phyloP scores from a whole-genome alignment of 148 eudicot species.

The Linanthus parryae region DNA sequence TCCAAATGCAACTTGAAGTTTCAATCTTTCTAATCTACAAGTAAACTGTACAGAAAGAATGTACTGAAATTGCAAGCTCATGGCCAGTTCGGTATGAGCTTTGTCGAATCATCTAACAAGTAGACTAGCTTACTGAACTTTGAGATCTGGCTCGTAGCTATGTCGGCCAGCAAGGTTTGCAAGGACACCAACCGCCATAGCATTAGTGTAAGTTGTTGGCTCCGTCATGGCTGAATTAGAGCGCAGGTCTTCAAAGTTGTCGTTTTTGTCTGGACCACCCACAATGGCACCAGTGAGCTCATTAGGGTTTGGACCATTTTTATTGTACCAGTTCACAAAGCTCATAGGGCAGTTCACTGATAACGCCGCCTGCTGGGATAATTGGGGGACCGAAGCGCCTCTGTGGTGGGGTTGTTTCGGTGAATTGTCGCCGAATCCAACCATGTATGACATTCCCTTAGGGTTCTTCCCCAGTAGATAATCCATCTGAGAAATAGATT shows the following conservation, averaged over 20 bases:
- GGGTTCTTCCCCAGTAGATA: conserved; percentile 79
- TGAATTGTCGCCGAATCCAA: conserved; percentile 71
- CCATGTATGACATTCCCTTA: conserved; percentile 75
- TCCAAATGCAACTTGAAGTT: too few relatives aligned
- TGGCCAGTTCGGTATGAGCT: too few relatives aligned
- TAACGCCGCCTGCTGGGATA: conserved; percentile 11
- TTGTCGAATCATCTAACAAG: too few relatives aligned
- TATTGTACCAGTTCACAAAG: conserved; percentile 44
- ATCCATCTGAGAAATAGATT: conserved; percentile 49
- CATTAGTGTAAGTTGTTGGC: conserved; percentile 73
- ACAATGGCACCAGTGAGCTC: conserved; percentile 91
- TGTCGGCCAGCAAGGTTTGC: conserved; percentile 58
- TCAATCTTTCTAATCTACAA: too few relatives aligned
- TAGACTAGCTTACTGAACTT: too few relatives aligned
- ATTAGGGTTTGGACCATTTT: conserved; percentile 55
- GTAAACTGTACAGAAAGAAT: too few relatives aligned
- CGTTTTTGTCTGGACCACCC: conserved; percentile 76
- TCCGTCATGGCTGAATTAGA: conserved; percentile 39
- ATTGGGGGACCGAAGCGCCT: conserved; percentile 67
- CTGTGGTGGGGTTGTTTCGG: conserved; percentile 87
- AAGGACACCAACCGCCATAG: conserved; percentile 65
- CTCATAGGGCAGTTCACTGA: conserved; percentile 43
- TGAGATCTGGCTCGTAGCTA: too few relatives aligned
- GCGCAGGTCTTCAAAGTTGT: conserved; percentile 58
- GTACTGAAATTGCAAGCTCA: too few relatives aligned